Evolutionary conservation across 306 rosid species (phyloP).

Genomic region (Citrullus colocynthis): DNA sequence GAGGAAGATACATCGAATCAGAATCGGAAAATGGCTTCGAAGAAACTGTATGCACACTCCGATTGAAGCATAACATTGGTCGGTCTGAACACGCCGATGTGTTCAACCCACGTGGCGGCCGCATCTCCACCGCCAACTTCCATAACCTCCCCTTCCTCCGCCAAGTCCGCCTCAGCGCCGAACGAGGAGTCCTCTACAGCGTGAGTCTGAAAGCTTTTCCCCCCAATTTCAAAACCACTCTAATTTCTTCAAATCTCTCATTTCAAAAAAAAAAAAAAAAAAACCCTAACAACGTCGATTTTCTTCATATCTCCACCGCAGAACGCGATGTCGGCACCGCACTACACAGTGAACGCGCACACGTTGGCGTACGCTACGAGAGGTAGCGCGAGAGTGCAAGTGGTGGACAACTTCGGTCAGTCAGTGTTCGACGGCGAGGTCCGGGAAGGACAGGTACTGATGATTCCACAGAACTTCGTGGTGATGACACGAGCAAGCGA

Average conservation of each 20-base stretch:
- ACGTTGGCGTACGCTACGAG: constrained; percentile 9
- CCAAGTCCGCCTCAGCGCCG: constrained; percentile 19
- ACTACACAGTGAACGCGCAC: constrained; percentile 15
- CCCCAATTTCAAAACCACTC: not conserved
- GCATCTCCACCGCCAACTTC: constrained; percentile 16
- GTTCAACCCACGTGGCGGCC: constrained; percentile 25
- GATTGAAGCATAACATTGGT: constrained; percentile 11
- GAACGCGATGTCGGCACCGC: constrained; percentile 18
- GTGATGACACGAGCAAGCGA: constrained; percentile 14
- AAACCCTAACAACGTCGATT: not conserved
- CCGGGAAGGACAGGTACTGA: constrained; percentile 15
- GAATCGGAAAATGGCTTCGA: constrained; percentile 17
- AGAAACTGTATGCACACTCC: constrained; percentile 21
- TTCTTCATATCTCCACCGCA: not conserved
- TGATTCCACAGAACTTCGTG: constrained; percentile 19
- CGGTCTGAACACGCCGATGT: constrained; percentile 16
- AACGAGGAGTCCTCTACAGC: constrained; percentile 22
- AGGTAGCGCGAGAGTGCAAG: constrained; percentile 16
- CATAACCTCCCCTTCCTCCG: constrained; percentile 16
- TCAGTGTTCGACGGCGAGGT: constrained; percentile 18
- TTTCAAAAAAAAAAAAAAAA: not conserved
- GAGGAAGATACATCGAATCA: not conserved
- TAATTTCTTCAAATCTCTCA: not conserved
- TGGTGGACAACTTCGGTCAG: constrained; percentile 8
- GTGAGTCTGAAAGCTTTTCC: not conserved